A percentile compares a stretch with the other conserved stretches of the same genome.
These are phyloP conservation scores for Aspergillus pseudoglaucus DNA, from an alignment of 2,329 filamentous ascomycete genomes.

Conservation along the genomic window DNA sequence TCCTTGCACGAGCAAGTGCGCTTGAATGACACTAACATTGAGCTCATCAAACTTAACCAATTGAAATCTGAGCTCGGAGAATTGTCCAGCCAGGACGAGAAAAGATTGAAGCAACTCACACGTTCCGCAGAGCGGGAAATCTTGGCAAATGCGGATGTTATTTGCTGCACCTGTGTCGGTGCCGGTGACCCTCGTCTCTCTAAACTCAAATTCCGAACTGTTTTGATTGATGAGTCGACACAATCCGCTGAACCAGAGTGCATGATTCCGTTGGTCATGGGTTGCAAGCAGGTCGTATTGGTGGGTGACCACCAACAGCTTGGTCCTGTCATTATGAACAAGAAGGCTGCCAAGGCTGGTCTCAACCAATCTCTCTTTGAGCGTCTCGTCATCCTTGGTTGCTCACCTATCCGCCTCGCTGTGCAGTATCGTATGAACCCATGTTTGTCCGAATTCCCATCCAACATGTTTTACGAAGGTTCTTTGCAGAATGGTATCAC, in stretches of 20 bases:
- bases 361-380: constrained; percentile 98
- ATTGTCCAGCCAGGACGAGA: constrained; percentile 90
- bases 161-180: constrained; percentile 97
- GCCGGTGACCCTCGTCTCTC: constrained; percentile 90
- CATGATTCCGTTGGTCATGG: constrained; percentile 94
- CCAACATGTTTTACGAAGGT: constrained; percentile 99
- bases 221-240: constrained; percentile 95
- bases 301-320: constrained; percentile 98
- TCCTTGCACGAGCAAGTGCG: constrained; percentile 95
- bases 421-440: constrained; percentile 99
- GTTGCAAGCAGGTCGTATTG: constrained; percentile 98
- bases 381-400: constrained; percentile 84
- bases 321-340: constrained; percentile 99
- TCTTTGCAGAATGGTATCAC: constrained; percentile 95
- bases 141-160: constrained; percentile 88
- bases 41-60: constrained; percentile 85
- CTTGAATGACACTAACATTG: constrained; percentile 93
- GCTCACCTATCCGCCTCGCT: constrained; percentile 85
- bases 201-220: constrained; percentile 97
- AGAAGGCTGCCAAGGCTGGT: constrained; percentile 96
- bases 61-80: constrained; percentile 89
- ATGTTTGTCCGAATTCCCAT: constrained; percentile 92
- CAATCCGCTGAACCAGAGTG: constrained; percentile 97
- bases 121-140: constrained; percentile 93
- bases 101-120: constrained; percentile 95